Base-by-base conservation (phyloP, 2,329 filamentous ascomycete species). In the Pseudocercospora eumusae region DNA sequence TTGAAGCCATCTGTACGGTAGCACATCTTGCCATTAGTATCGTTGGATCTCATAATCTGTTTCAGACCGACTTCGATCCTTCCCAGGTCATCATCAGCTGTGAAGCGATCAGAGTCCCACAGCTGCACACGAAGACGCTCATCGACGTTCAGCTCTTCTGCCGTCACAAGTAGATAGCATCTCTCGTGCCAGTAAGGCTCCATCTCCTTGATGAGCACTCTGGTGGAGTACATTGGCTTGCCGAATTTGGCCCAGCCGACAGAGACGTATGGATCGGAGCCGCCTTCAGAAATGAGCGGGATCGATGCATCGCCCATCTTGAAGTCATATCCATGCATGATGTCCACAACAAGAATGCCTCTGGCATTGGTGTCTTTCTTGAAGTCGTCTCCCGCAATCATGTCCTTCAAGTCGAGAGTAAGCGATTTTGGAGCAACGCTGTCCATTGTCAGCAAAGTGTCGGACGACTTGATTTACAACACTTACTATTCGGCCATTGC, bases 231-330 rank as follows among this genome's bases (percentile, higher is more conserved):
- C 61, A 88, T 79, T 54, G 85, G 85, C 69, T 89, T 89, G 57
- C 88, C 88, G 71, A 91, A 91, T 71, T 92, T 92, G 21, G 88
- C 88, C 88, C 89, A 92, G 1, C 86, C 88, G 7, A 91, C 86
- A 1, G 86, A 87, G 15, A 91, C 83, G 66, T 92, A 92, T 0
- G 86, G 81, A 74, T 92, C 89, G 9, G 88, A 86, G 5, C 85
- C 84, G 8, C 87, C 88, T 25, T 79, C 71, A 1, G 62, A 64
- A 60, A 87, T 74, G 1, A 86, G 79, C 0, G 85, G 86, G 33
- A 90, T 77, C 0, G 83, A 82, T 4, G 83, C 79, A 72, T 92
- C 89, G 2, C 87, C 88, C 72, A 88, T 83, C 70, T 89, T 91
- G 78, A 92, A 91, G 36, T 85, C 88, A 45, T 83, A 84, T 0